Conservation (phyloP, 371 early-diverging fungal species). For the Mucor sp. region DNA sequence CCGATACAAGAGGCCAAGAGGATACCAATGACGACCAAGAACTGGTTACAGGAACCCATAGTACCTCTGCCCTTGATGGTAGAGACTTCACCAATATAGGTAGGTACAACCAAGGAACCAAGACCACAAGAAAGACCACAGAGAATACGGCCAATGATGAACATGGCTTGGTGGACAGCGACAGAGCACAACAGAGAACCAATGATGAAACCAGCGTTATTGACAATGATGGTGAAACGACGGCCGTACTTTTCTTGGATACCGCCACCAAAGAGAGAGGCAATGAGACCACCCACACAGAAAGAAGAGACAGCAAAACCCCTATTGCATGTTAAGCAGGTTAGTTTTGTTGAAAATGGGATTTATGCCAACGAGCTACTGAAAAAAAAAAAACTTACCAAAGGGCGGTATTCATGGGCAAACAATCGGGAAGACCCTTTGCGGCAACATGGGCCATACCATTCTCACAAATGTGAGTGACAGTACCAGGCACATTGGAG, state of each 20-base stretch:
- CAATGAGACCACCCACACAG: slow-evolving; percentile 72
- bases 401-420: slow-evolving; percentile 28
- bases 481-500: slow-evolving; percentile 44
- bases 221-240: slow-evolving; percentile 24
- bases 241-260: slow-evolving; percentile 66
- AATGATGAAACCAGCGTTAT: slow-evolving; percentile 49
- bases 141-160: slow-evolving; percentile 41
- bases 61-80: slow-evolving; percentile 70
- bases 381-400: slow-evolving; percentile 4
- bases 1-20: slow-evolving; percentile 67
- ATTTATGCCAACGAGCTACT: not conserved
- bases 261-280: slow-evolving; percentile 62
- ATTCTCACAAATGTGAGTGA: slow-evolving; percentile 24
- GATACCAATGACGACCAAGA: slow-evolving; percentile 69
- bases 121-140: slow-evolving; percentile 75
- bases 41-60: slow-evolving; percentile 40
- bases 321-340: not conserved
- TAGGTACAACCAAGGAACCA: slow-evolving; percentile 74
- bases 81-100: slow-evolving; percentile 82
- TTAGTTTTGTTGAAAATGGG: not conserved
- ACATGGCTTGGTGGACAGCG: slow-evolving; percentile 54
- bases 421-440: slow-evolving; percentile 27
- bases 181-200: slow-evolving; percentile 63
- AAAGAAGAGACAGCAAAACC: slow-evolving; percentile 69
- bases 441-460: slow-evolving; percentile 12